phyloP scores from a whole-genome alignment of 768 basidiomycete genomes.

The Leucocoprinus birnbaumii region DNA sequence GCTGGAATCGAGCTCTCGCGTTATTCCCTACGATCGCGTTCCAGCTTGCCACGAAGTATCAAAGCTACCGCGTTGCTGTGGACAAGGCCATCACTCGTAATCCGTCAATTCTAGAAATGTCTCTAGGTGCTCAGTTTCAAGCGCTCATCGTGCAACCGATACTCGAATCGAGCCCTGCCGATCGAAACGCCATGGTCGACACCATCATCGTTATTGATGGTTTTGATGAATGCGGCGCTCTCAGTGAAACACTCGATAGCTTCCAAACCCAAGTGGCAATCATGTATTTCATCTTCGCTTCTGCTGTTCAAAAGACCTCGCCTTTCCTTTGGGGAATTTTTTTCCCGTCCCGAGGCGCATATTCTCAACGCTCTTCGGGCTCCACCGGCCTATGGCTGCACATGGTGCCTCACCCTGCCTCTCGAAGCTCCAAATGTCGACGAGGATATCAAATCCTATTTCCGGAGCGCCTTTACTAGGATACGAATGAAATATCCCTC shows the following conservation, averaged over 20 bases:
- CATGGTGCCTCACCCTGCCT: not conserved
- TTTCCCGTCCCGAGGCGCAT: conserved; percentile 23
- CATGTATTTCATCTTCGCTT: conserved; percentile 7
- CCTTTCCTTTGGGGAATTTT: conserved; percentile 22
- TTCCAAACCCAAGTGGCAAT: conserved; percentile 13
- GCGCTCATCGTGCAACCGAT: not conserved
- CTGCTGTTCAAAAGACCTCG: not conserved
- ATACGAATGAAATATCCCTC: not conserved
- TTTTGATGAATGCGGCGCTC: not conserved
- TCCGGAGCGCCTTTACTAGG: not conserved
- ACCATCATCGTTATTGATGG: conserved; percentile 5
- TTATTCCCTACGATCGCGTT: conserved; percentile 20
- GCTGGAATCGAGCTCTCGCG: not conserved
- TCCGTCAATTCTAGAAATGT: conserved; percentile 11
- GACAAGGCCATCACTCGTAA: conserved; percentile 2
- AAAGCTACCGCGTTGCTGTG: conserved; percentile 4
- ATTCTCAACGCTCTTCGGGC: conserved; percentile 18
- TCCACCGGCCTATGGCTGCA: not conserved
- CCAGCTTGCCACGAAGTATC: conserved; percentile 16
- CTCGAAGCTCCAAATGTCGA: conserved; percentile 1
- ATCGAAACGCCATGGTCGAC: not conserved
- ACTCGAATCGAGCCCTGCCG: not conserved
- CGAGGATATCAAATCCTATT: not conserved
- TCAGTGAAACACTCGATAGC: no score
- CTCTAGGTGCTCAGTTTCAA: not conserved